Evolutionary conservation across 2,329 filamentous ascomycete species (phyloP).

Genomic region (Ophiostoma himal-ulmi): DNA sequence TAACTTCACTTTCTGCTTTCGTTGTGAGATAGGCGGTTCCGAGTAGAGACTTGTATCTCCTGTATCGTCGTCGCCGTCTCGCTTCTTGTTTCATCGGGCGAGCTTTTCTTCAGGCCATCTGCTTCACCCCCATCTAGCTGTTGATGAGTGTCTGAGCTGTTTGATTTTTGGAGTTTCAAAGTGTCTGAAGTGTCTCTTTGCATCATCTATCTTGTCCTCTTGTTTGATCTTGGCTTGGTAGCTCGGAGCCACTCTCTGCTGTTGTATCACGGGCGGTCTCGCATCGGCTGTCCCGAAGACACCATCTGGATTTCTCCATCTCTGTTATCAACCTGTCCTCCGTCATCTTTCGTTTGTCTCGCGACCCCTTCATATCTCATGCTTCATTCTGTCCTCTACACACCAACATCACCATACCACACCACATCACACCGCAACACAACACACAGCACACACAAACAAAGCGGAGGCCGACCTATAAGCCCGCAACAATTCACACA

Average conservation of each 20-base stretch:
- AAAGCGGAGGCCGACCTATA: not conserved
- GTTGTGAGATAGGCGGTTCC: not conserved
- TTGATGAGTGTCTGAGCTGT: not conserved
- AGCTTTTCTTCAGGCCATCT: not conserved
- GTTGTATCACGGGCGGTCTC: constrained; percentile 9
- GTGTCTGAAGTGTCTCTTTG: not conserved
- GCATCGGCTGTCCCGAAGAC: constrained; percentile 9
- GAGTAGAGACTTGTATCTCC: not conserved
- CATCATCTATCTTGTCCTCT: not conserved
- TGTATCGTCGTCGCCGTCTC: not conserved
- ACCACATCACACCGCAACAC: not conserved
- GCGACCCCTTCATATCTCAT: not conserved
- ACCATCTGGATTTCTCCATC: not conserved
- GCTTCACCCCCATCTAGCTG: not conserved
- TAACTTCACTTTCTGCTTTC: not conserved
- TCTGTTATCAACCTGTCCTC: not conserved
- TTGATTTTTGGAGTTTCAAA: not conserved
- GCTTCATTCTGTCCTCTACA: not conserved
- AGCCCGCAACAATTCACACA: not conserved
- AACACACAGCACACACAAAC: not conserved
- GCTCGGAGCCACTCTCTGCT: not conserved
- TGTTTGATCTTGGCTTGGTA: not conserved
- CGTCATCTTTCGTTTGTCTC: not conserved
- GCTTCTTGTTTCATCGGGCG: constrained; percentile 9
- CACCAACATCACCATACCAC: not conserved